Base-by-base conservation (phyloP, 805 yeast genomes). In the Tetrapisispora fleetii region DNA sequence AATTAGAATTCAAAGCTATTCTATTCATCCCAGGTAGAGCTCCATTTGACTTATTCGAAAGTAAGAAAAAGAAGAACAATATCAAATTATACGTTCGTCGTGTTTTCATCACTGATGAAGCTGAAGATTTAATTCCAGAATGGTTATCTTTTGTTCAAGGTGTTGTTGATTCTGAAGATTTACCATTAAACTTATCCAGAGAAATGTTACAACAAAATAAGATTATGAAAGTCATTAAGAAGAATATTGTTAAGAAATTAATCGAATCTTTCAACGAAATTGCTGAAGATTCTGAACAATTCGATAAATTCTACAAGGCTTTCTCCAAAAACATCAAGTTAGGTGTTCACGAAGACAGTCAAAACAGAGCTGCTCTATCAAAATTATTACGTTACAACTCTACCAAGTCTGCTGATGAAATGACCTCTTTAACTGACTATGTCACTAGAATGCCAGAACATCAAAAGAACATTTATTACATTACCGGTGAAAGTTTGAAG, bases 161-260 rank as follows among this genome's bases (percentile, higher is more conserved):
- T 83, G 99, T 93, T 73, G 99, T 93, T 57, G 99, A 93, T 78
- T 88, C 97, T 62, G 98, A 93, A 79, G 99, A 93, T 76, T 80
- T 93, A 74, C 99, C 99, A 74, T 84, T 93, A 75, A 93, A 93
- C 91, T 81, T 93, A 77, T 93, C 99, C 64, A 91, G 99, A 86
- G 99, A 93, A 78, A 85, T 95, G 85, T 81, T 93, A 70, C 99
- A 93, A 78, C 99, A 93, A 78, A 93, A 93, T 88, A 93, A 93
- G 87, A 93, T 93, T 74, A 81, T 93, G 76, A 93, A 93, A 85
- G 99, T 93, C 57, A 93, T 93, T 71, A 89, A 95, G 80, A 93
- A 93, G 91, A 93, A 93, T 82, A 85, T 93, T 67, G 95, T 93
- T 73, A 93, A 93, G 90, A 91, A 93, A 77, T 77, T 91, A 69